Evolutionary conservation across 1,284 basidiomycete species (phyloP), one percentile per base, ranked within the genome.

Genomic region (Erythrobasidium hasegawianum): DNA sequence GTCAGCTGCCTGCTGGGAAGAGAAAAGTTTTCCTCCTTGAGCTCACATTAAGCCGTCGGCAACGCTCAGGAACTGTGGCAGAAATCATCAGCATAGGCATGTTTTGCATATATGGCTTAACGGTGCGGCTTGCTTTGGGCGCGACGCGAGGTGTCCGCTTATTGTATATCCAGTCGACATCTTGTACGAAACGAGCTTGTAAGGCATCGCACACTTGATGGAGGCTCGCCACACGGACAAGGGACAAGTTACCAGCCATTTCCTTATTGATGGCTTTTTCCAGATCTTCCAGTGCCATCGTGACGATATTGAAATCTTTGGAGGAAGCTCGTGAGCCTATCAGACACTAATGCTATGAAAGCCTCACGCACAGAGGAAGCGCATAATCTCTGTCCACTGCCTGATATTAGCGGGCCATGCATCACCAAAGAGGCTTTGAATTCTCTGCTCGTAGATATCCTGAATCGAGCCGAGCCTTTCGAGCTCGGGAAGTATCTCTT

Each of bases 241-340:
- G 20, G 2, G 60, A 55, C 3, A 38, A 26, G 29, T 33, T 55
- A 16, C 60, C 40, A 40, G 50, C 39, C 8, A 62, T 39, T 27
- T 62, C 50, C 29, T 45, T 62, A 7, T 54, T 20, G 26, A 64
- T 47, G 14, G 61, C 61, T 8, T 27, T 39, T n/a, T 64, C 61
- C 20, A 57, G 24, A 16, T 64, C 61, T 26, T 57, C 24, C 41
- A 57, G 10, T 9, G 61, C 53, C 27, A 64, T 64, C 27, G 43
- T 33, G n/a, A 64, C 39, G 29, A 57, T 57, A 22, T 56, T 49
- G n/a, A 47, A 49, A n/a, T 29, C 61, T 64, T n/a, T n/a, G n/a
- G n/a, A n/a, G n/a, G n/a, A n/a, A n/a, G n/a, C n/a, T n/a, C n/a
- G n/a, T n/a, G n/a, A n/a, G n/a, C n/a, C n/a, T n/a, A n/a, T n/a